Evolutionary conservation across 441 rosid genomes (phyloP), one percentile per base, ranked within the genome.

Genomic region (Manihot esculenta): DNA sequence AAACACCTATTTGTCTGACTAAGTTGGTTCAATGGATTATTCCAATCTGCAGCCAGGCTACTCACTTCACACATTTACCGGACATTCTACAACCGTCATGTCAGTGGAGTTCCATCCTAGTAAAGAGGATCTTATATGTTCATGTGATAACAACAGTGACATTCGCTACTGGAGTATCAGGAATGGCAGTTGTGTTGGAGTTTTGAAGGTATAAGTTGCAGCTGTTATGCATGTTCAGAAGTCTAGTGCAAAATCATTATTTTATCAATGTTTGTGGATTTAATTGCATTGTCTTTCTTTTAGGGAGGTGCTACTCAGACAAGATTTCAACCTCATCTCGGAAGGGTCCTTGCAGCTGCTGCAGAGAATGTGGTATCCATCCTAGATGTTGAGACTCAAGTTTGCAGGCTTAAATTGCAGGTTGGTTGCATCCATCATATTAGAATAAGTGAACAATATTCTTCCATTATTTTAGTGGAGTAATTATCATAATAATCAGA

Each of bases 131-230:
- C 81, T 88, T 64, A 74, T 90, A 64, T 90, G 85, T 78, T 90
- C 96, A 10, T 90, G 88, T 17, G 96, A 90, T 77, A 77, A 69
- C 27, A 73, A 71, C 76, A 79, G 76, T 48, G 96, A 90, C 76
- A 84, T 84, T 71, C 87, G 96, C 50, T 90, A 82, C 73, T 90
- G 96, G 96, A 86, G 88, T 55, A 86, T 90, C 64, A 88, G 75
- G 77, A 86, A 86, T 70, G 96, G 91, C 35, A 79, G 81, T 72
- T 82, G 86, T 78, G 81, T 79, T 55, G 88, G 89, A 65, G 80
- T 86, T 72, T 65, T 80, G 64, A 90, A 85, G 91, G 96, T 88
- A 80, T 41, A 47, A 10, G 27, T 27, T 35, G 68, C 14, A 21
- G 3, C 20, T 11, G 38, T 45, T n/a, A 50, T 26, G 14, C 49